A percentile compares a stretch with the other conserved stretches of the same genome.
Evolutionary conservation across 371 early-diverging fungal genomes (phyloP).

Genomic region (Capniomyces stellatus): DNA sequence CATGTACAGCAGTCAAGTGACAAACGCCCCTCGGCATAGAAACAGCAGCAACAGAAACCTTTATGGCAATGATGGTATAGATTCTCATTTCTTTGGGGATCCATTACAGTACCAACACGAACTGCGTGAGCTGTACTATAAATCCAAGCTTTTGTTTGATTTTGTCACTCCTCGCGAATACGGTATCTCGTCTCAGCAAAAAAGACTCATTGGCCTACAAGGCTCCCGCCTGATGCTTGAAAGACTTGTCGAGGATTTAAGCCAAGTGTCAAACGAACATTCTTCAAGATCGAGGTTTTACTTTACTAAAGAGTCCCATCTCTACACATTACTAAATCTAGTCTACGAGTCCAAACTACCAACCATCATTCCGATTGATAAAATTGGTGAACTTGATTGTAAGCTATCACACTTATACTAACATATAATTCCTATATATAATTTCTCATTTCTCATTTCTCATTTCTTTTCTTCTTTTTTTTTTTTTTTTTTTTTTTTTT

Average conservation of each 20-base stretch:
- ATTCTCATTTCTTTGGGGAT: background rate
- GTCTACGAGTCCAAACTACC: slow-evolving; percentile 73
- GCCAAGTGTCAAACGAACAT: slow-evolving; percentile 7
- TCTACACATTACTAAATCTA: slow-evolving; percentile 76
- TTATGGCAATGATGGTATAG: background rate
- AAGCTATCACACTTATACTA: too few species aligned
- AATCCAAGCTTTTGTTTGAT: slow-evolving; percentile 73
- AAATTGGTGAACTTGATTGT: slow-evolving; percentile 77
- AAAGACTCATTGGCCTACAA: slow-evolving; percentile 69
- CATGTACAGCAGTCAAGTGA: too few species aligned
- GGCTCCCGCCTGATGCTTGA: slow-evolving; percentile 59
- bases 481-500: slow-evolving; percentile 24
- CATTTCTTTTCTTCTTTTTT: too few species aligned
- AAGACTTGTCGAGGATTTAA: slow-evolving; percentile 57
- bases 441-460: too few species aligned
- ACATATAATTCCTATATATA: too few species aligned
- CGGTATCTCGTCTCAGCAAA: slow-evolving; percentile 67
- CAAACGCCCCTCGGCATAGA: too few species aligned
- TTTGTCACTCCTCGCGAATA: slow-evolving; percentile 85
- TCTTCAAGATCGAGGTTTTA: slow-evolving; percentile 53
- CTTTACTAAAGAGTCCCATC: slow-evolving; percentile 92
- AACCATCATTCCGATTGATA: slow-evolving; percentile 38
- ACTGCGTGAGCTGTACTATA: slow-evolving; percentile 49
- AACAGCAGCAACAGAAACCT: too few species aligned
- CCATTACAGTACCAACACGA: slow-evolving; percentile 21